Percentiles rank a stretch among this genome's conserved stretches.
Conservation (phyloP, 805 yeast genomes). For the Cyberlindnera galapagoensis region DNA sequence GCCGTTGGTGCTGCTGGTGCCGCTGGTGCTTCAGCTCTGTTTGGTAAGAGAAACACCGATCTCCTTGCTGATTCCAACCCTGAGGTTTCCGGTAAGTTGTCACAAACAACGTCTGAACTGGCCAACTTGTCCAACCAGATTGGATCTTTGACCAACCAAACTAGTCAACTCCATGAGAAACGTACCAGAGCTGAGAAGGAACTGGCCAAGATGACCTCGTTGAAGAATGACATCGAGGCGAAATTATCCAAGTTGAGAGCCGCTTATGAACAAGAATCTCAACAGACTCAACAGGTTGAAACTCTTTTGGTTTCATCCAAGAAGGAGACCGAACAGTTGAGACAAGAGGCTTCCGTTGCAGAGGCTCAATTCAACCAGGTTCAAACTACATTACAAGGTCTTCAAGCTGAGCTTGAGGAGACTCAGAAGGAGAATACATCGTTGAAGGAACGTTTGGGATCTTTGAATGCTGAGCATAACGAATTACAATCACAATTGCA, state of each 20-base stretch:
- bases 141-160: conserved; percentile 69
- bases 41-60: conserved; percentile 26
- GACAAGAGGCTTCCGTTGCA: conserved; percentile 65
- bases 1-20: conserved; percentile 1
- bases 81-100: conserved; percentile 59
- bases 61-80: conserved; percentile 42
- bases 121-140: conserved; percentile 85
- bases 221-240: conserved; percentile 67
- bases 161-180: conserved; percentile 61
- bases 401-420: conserved; percentile 54
- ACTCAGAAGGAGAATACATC: conserved; percentile 62
- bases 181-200: conserved; percentile 73
- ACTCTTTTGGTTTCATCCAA: conserved; percentile 49
- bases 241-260: conserved; percentile 61
- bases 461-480: conserved; percentile 58
- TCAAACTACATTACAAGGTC: conserved; percentile 54
- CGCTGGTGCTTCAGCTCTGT: conserved; percentile 4
- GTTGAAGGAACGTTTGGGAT: conserved; percentile 63
- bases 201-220: conserved; percentile 54
- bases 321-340: conserved; percentile 60
- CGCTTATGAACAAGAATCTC: conserved; percentile 72
- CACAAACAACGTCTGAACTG: conserved; percentile 77
- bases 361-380: conserved; percentile 75
- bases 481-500: conserved; percentile 53
- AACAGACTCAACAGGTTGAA: conserved; percentile 70